Base-by-base conservation (phyloP, 148 eudicot species). In the Cornus suecica region DNA sequence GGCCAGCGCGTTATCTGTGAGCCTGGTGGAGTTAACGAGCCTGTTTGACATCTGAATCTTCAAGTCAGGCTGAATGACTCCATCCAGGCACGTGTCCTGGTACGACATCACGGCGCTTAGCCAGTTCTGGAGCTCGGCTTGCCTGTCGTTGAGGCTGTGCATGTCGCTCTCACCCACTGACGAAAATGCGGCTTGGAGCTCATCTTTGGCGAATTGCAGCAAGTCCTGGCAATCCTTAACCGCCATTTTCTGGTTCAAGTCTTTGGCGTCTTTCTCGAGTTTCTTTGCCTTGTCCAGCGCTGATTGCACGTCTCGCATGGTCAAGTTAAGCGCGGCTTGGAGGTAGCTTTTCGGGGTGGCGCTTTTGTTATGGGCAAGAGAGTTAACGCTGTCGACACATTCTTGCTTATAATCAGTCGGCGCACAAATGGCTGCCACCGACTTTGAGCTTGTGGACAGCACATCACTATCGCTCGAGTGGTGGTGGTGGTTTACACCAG, bases 201-300 rank as follows among this genome's bases (percentile, higher is more conserved):
- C 87, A 27, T 85, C 84, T 1, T 83, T 66, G 0, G 98, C 88
- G 20, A 66, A 79, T 1, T 77, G 30, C 18, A 93, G 52, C n/a
- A 91, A 72, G 0, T 87, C 87, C 60, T 88, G 76, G 71, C 98
- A 93, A 82, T 89, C 94, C 3, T 77, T 74, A 2, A 91, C 69
- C 0, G 83, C 91, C 83, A 83, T 82, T 26, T 81, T 75, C 54
- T 84, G 76, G 8, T 71, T 60, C 0, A 78, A 22, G 18, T 76
- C 82, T 4, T 75, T 83, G 2, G 87, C 86, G 0, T 65, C 74
- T 28, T 79, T 68, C 0, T 72, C 82, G 5, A 85, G 34, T 3
- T 65, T 34, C 0, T 27, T 63, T 1, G 87, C 63, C 37, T 74
- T 78, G 0, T 71, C 80, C 0, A 87, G 48, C 0, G 83, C 71